Base-by-base conservation (phyloP, 768 basidiomycete genomes). In the Collybia sordida region DNA sequence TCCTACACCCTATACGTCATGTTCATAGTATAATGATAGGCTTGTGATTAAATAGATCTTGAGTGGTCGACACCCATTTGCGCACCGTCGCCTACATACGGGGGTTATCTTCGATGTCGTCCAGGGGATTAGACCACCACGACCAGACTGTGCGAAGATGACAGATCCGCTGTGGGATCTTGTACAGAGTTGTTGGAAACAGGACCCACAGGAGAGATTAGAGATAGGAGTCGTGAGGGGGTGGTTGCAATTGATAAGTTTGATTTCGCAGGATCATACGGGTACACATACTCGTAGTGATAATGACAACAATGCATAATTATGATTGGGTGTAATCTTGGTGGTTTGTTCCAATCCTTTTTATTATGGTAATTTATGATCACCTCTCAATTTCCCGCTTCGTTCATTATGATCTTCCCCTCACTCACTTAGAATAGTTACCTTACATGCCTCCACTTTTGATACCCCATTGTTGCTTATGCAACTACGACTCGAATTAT, bases 141-240 rank as follows among this genome's bases (percentile, higher is more conserved):
- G 55, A 6, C 55, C 50, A 18, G 41, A 41, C 17, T 42, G 27
- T 22, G 31, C 53, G 6, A 17, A 28, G 19, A 25, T 59, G 11
- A 51, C 57, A 3, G 57, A 61, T 25, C 23, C 24, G 7, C 17
- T 58, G 11, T 60, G 59, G 59, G 27, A 15, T 2, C 12, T 60
- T n/a, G 56, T 60, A 0, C 14, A 48, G 15, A 17, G 21, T 1
- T 58, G 56, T 35, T 47, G 51, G 25, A 19, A 36, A 31, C 48
- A 42, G 4, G 44, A 55, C 1, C 54, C 53, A 6, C 8, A 15
- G 6, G 38, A 37, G 11, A 50, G 56, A 2, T 25, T 41, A 23
- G 42, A 7, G 4, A 55, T 55, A 45, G 6, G 34, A 3, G 24
- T 19, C 1, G 42, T 58, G 19, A 15, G 46, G 19, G 42, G 41